phyloP scores from a whole-genome alignment of 257 asterid species.

The Eucommia ulmoides region DNA sequence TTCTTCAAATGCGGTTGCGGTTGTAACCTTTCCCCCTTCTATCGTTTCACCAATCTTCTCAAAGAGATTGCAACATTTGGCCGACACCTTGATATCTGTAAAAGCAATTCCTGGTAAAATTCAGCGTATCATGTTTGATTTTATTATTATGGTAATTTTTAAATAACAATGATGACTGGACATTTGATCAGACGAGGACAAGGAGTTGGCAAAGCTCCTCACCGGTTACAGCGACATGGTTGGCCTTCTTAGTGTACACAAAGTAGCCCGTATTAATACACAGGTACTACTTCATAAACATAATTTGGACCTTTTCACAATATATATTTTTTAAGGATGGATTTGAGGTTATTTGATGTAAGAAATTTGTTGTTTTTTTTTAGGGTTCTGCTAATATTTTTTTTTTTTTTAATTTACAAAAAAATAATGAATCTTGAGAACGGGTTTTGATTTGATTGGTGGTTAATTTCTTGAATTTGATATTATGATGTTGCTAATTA shows the following conservation, averaged over 20 bases:
- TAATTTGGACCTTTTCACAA: too few relatives aligned
- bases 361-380: too few relatives aligned
- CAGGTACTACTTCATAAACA: too few relatives aligned
- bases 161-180: conserved; percentile 1
- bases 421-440: too few relatives aligned
- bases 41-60: conserved; percentile 58
- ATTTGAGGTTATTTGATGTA: too few relatives aligned
- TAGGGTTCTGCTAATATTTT: too few relatives aligned
- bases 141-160: background rate
- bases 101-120: conserved; percentile 75
- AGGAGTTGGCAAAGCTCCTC: conserved; percentile 85
- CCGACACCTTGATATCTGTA: conserved; percentile 79
- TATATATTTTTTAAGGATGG: too few relatives aligned
- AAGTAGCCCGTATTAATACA: conserved; percentile 82
- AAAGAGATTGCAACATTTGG: conserved; percentile 91
- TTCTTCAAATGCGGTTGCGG: conserved; percentile 78
- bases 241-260: conserved; percentile 84
- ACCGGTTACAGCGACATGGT: conserved; percentile 96
- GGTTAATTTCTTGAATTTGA: too few relatives aligned
- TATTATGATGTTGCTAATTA: conserved; percentile 2
- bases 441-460: too few relatives aligned
- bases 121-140: background rate
- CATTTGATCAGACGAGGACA: conserved; percentile 71
- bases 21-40: conserved; percentile 73
- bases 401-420: too few relatives aligned